Evolutionary conservation across 208 protist genomes (phyloP).

Genomic region (Leishmania gerbilli): DNA sequence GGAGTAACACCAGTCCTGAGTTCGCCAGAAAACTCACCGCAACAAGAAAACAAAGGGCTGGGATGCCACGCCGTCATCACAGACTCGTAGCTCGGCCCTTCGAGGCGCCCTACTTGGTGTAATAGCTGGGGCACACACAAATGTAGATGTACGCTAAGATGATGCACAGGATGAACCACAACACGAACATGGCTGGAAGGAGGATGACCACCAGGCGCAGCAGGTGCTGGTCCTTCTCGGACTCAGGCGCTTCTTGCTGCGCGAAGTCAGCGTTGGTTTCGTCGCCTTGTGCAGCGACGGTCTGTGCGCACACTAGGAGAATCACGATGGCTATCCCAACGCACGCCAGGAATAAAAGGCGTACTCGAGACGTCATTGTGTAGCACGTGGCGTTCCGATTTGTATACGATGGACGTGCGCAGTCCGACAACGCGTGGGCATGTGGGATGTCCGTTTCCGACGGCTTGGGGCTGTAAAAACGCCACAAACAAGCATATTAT

Average conservation of each 20-base stretch:
- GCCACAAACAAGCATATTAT: not conserved
- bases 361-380: not conserved
- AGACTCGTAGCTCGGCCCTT: not conserved
- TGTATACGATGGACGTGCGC: not conserved
- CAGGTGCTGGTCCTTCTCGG: conserved; percentile 16
- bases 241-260: not conserved
- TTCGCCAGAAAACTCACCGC: not conserved
- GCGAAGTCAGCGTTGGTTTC: not conserved
- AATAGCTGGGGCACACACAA: conserved; percentile 10
- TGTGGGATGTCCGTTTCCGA: not conserved
- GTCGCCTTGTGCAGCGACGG: not conserved
- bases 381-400: not conserved
- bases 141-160: conserved; percentile 29
- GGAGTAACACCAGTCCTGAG: not conserved
- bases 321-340: not conserved
- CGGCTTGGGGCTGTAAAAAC: not conserved
- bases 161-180: conserved; percentile 15
- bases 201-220: conserved; percentile 18
- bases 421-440: not conserved
- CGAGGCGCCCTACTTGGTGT: conserved; percentile 15
- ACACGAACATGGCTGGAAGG: conserved; percentile 8
- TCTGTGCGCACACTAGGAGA: not conserved
- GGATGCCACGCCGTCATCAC: not conserved
- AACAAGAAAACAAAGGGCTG: too few species aligned
- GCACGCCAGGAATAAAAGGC: not conserved